Base-by-base conservation (phyloP, 1,284 basidiomycete genomes). In the Cutaneotrichosporon arboriforme region DNA sequence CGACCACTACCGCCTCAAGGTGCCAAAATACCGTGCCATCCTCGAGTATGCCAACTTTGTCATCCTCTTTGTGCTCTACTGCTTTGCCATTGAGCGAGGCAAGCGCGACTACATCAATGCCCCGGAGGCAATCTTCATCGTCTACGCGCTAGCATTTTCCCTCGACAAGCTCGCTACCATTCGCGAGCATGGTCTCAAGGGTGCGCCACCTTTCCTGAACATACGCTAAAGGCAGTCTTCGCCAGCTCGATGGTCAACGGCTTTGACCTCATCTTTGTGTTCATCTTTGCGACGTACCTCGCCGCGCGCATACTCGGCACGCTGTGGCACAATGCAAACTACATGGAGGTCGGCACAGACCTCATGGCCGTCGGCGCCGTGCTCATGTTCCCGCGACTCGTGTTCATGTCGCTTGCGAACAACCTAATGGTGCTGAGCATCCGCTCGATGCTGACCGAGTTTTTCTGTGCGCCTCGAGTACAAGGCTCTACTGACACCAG, bases 1-100 rank as follows among this genome's bases (percentile, higher is more conserved):
- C 4, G 91, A 97, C 68, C 92, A 97, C 72, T 92, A 94, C 65
- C 83, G 89, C 9, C 81, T 97, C 39, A 94, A 94, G 78, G 92
- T 97, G 2, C 92, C 92, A 1, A 86, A 86, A 31, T 84, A 94
- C 51, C 88, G 92, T 37, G 84, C 88, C 2, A 85, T 91, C 38
- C 77, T 97, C 60, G 91, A 96, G 74, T 94, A 92, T 38, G 52
- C 51, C 61, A 93, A 90, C 71, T 94, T 93, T 70, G 63, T 91
- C 41, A 77, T 86, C 35, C 80, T 94, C 14, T 94, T 94, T 69
- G 73, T 88, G 15, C 79, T 92, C 34, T 94, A 92, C 67, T 77
- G 92, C 21, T 57, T 87, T n/a, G 84, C 87, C 0, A 83, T 93
- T 13, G 90, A 94, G 72, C 80, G 81, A 55, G 84, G 83, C 56